phyloP scores from a whole-genome alignment of 2,329 filamentous ascomycete genomes.

The Thelonectria discophora region DNA sequence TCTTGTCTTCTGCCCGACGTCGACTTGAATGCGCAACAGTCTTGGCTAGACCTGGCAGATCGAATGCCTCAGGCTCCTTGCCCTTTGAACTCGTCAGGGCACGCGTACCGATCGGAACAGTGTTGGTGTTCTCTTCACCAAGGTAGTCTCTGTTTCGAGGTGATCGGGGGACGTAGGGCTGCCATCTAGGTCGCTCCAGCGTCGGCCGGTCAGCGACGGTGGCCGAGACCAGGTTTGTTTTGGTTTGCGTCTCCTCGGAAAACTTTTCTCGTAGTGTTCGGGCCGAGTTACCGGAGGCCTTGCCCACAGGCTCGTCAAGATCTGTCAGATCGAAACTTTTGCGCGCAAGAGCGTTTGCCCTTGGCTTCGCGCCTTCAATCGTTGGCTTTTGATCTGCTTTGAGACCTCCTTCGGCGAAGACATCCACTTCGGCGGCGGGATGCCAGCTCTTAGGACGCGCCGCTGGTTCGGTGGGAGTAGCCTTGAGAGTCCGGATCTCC shows the following conservation, averaged over 20 bases:
- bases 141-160: conserved; percentile 51
- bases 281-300: conserved; percentile 26
- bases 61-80: conserved; percentile 39
- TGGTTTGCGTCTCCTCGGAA: conserved; percentile 41
- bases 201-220: conserved; percentile 38
- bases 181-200: conserved; percentile 51
- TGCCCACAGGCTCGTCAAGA: conserved; percentile 31
- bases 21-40: conserved; percentile 33
- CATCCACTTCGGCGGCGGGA: conserved; percentile 32
- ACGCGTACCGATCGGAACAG: conserved; percentile 43
- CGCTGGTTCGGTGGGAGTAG: conserved; percentile 29
- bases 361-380: conserved; percentile 11
- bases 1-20: conserved; percentile 31
- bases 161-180: conserved; percentile 53
- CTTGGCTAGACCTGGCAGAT: conserved; percentile 42
- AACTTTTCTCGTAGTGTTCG: conserved; percentile 49
- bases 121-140: conserved; percentile 45
- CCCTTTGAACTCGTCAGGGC: conserved; percentile 35
- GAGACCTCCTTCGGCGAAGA: conserved; percentile 22
- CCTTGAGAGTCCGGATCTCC: conserved; percentile 58
- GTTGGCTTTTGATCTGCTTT: conserved; percentile 2
- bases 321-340: conserved; percentile 44
- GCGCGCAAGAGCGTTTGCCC: conserved; percentile 25
- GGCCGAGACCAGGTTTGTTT: conserved; percentile 23
- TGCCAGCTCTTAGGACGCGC: conserved; percentile 46